Evolutionary conservation across 129 eudicot genomes (phyloP), one percentile per base, ranked within the genome.

Genomic region (Flaveria robusta): DNA sequence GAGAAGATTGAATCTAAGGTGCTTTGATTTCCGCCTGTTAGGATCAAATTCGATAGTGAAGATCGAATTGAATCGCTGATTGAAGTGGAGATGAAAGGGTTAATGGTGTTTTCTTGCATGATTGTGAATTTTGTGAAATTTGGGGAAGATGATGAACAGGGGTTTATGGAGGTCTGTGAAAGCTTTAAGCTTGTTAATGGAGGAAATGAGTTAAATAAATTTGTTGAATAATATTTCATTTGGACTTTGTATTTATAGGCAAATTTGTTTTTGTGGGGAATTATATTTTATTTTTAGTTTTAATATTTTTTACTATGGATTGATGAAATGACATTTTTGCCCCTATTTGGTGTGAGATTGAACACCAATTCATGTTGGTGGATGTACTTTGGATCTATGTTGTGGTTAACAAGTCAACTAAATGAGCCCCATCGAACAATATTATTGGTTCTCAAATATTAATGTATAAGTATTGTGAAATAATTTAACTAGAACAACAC

Each of bases 1-100:
- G 93, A 85, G 78, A 94, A 94, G 41, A 94, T 84, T 70, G 96
- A 85, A 75, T 94, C 98, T 55, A 94, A 19, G 45, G 97, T 93
- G 87, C 83, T 93, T 26, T 86, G 81, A 67, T 80, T 74, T 59
- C 89, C 80, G 22, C 90, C 84, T 29, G 85, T 49, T 79, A 94
- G 31, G 73, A 94, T 91, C 41, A 94, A 79, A 41, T 89, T 87
- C 23, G 98, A 94, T 24, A 94, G 71, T 5, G 93, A 85, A 49
- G 83, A 67, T 62, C 91, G 83, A 58, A 89, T 43, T 7, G 83
- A 79, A 2, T 85, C 75, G 10, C 68, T 70, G 34, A 81, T 68
- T 34, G 65, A 54, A 12, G 69, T 45, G 5, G 66, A 43, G 11
- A 41, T 6, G 22, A 77, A 55, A 5, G 83, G 79, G 19, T 66